Conservation (phyloP, 1,284 basidiomycete genomes). For the Athelia sp. region DNA sequence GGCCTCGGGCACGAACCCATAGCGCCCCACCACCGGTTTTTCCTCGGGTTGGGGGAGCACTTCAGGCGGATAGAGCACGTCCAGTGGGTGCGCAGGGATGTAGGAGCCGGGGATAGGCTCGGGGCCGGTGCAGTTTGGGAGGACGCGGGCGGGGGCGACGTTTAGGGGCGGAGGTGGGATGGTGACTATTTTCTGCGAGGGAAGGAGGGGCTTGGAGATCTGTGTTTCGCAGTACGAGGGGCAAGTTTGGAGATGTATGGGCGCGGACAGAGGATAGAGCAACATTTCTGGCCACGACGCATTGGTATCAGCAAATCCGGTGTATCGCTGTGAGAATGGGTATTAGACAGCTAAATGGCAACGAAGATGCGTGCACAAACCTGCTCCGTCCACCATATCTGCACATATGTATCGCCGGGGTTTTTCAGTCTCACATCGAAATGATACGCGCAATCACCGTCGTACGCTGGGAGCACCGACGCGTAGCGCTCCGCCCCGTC, state of each 20-base stretch:
- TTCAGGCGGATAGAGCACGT: constrained; percentile 2
- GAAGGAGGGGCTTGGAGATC: neutral
- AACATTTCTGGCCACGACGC: neutral
- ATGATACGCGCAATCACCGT: constrained; percentile 3
- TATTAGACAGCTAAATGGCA: neutral
- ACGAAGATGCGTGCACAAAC: neutral
- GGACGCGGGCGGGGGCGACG: neutral
- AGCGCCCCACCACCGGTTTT: constrained; percentile 1
- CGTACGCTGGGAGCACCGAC: neutral
- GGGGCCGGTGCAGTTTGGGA: constrained; percentile 3
- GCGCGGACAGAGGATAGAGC: neutral
- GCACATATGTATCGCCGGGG: constrained; percentile 1
- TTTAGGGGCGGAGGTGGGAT: neutral
- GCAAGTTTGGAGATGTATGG: neutral
- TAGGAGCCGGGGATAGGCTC: constrained; percentile 4
- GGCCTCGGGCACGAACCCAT: constrained; percentile 2
- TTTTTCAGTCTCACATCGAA: constrained; percentile 5
- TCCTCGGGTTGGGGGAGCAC: neutral
- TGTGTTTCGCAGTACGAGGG: neutral
- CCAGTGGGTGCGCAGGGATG: constrained; percentile 2
- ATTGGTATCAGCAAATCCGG: neutral
- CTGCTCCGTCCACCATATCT: neutral
- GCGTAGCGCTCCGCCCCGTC: constrained; percentile 4
- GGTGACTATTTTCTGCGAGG: neutral
- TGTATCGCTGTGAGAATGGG: neutral